Evolutionary conservation across 192 early-diverging fungal genomes (phyloP), one percentile per base, ranked within the genome.

Genomic region (Coemansia sp.): DNA sequence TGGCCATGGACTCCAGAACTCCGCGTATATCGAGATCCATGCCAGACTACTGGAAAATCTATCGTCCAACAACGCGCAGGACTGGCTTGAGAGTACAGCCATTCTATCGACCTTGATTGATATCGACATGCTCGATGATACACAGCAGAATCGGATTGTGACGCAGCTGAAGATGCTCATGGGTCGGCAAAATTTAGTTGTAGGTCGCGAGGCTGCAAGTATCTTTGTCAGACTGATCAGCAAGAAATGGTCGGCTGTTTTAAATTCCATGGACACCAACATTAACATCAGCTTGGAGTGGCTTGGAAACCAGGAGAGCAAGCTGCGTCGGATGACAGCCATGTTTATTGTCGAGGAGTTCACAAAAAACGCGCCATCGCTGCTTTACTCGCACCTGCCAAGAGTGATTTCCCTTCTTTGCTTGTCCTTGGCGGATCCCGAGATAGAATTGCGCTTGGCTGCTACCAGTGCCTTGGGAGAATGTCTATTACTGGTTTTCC

Each of bases 391-490:
- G 16, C 92, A 92, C 73, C 89, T 95, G 7, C 82, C 88, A 4
- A 90, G 90, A 45, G 93, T 97, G 29, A 73, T 99, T 27, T 92
- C 95, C 13, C 69, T 91, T 45, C 87, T 99, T 31, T 60, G 59
- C 19, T 2, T 89, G 19, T 92, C 91, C 11, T 78, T 98, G 67
- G 73, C 91, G 27, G 96, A 99, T 79, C 84, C 86, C 14, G 91
- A 90, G 69, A 84, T 90, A 62, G 84, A 86, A n/a, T 93, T 96
- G 62, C 88, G 97, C 17, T 87, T 90, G 54, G 91, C 91, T n/a
- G 95, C 93, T 3, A 93, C 92, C 10, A 91, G 94, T 29, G 89
- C 91, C 46, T 75, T 98, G 21, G 89, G 88, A 16, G 92, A 89
- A 3, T 93, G 93, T 40, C 76, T 98, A 24, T 81, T 88, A n/a